Base-by-base conservation (phyloP, 306 rosid species). In the barrel medic (Medicago truncatula) region DNA sequence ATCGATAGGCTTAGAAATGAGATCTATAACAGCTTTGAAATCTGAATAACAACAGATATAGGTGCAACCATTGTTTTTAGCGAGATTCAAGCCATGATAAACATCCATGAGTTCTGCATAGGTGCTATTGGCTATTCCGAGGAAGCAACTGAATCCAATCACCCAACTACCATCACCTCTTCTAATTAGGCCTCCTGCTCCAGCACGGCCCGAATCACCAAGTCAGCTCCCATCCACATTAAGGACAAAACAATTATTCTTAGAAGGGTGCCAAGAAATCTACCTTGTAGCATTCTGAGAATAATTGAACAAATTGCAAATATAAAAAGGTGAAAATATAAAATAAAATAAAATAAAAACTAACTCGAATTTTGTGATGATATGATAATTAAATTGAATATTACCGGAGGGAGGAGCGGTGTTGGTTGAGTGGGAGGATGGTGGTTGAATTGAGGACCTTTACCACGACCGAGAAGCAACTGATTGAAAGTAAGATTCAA, bases 401-500 rank as follows among this genome's bases (percentile, higher is more conserved):
- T 40, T 40, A 40, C 44, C 44, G 44, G 11, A 1, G 3, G 9
- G 11, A 9, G 1, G 11, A 40, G 10, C 11, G 0, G 44, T 9
- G 44, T 9, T 40, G 44, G 44, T 40, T 9, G 44, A 40, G 11
- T 40, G 44, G 9, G 44, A 40, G 44, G 44, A 40, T 40, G 11
- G 44, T 40, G 11, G 44, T 40, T 40, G 12, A 40, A 40, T 40
- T 9, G 44, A 8, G 44, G 44, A 40, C 44, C 44, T 40, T 8
- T 12, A 40, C 44, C 44, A 31, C 6, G 36, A 31, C 36, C 36
- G 6, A 31, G 36, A 31, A 31, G 3, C 36, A 31, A 86, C 81
- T 87, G 71, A 73, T 93, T 82, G 73, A 92, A 90, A 49, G 97
- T 95, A 57, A 92, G 97, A 84, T 90, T 95, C 67, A 90, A 72